These are phyloP conservation scores for Ceratobasidium sp. DNA, from an alignment of 1,284 basidiomycete species.

Conservation along the genomic window DNA sequence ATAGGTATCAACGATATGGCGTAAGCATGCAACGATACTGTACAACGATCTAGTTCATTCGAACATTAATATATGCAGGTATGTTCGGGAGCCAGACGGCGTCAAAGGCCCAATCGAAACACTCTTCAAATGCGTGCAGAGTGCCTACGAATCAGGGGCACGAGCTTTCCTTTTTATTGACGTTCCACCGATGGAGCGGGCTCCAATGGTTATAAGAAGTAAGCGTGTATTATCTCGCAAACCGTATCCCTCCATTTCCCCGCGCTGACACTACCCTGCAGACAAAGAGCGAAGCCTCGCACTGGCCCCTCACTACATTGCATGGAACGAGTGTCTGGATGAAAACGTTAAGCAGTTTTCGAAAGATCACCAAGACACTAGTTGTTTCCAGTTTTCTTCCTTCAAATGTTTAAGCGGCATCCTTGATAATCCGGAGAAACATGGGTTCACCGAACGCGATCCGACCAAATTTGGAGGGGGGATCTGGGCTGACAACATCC, in stretches of 20 bases:
- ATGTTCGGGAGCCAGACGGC: neutral
- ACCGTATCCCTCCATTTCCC: neutral
- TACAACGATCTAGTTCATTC: neutral
- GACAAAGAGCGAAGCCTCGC: neutral
- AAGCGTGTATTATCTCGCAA: neutral
- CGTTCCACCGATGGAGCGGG: constrained; percentile 49
- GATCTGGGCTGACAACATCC: constrained; percentile 47
- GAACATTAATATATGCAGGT: neutral
- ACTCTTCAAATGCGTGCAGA: constrained; percentile 46
- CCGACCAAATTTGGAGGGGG: constrained; percentile 24
- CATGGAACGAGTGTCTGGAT: constrained; percentile 40
- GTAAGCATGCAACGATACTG: neutral
- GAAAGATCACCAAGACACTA: constrained; percentile 7
- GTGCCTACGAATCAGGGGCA: constrained; percentile 48
- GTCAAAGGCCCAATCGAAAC: constrained; percentile 11
- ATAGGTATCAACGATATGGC: constrained; percentile 47
- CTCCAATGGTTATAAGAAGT: constrained; percentile 42
- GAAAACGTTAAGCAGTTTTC: constrained; percentile 17
- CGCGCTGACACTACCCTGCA: neutral
- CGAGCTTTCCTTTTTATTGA: constrained; percentile 51
- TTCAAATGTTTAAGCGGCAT: constrained; percentile 35
- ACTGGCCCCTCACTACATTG: neutral
- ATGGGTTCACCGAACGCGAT: constrained; percentile 36
- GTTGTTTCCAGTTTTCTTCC: constrained; percentile 44
- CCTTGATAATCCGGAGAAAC: constrained; percentile 32